These are phyloP conservation scores for Schizochytrium sp. DNA, from an alignment of 108 stramenopile species.

Conservation along the genomic window DNA sequence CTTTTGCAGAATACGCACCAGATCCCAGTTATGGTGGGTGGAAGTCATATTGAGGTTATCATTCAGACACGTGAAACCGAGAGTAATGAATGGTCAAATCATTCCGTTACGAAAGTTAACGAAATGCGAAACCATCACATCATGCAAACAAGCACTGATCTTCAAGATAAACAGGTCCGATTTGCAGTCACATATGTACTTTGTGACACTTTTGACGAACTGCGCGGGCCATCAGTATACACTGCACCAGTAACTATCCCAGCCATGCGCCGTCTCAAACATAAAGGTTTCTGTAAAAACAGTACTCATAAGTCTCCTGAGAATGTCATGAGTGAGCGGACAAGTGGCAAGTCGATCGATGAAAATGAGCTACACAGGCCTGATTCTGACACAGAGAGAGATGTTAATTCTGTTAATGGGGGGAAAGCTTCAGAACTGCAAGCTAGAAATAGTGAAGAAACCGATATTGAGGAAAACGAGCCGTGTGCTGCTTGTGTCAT, in stretches of 20 bases:
- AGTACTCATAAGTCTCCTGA: no score
- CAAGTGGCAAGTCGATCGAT: no score
- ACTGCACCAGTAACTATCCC: neutral
- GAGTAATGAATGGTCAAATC: neutral
- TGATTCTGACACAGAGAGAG: neutral
- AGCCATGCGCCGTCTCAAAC: no score
- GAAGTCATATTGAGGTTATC: neutral
- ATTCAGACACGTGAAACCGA: neutral
- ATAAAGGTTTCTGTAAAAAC: no score
- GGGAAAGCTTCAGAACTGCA: neutral
- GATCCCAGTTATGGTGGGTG: neutral
- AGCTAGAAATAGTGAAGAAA: neutral
- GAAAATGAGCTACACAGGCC: no score
- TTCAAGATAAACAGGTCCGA: neutral
- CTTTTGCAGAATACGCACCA: neutral
- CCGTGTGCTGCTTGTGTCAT: neutral
- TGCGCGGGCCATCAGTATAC: neutral
- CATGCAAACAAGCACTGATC: neutral
- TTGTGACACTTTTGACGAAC: neutral
- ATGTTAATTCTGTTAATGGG: neutral
- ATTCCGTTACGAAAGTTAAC: neutral
- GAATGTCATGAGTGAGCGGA: no score
- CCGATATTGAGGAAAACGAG: neutral
- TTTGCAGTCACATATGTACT: neutral
- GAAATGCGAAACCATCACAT: neutral